Evolutionary conservation across 2,329 filamentous ascomycete genomes (phyloP).

Genomic region (Phialemonium atrogriseum): DNA sequence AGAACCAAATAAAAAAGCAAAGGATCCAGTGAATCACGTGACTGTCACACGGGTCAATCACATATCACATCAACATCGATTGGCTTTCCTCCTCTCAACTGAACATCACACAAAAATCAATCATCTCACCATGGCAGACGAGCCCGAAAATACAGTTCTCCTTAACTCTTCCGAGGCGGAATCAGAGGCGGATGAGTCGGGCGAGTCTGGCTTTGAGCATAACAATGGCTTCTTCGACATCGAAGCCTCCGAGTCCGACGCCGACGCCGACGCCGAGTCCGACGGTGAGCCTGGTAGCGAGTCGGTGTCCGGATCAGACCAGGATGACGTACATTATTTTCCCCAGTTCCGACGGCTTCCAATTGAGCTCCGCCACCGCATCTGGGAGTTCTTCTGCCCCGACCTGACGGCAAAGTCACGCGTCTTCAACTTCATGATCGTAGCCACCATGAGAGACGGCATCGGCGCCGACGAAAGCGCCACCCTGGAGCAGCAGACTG

Average conservation of each 20-base stretch:
- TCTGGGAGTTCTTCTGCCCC: conserved; percentile 26
- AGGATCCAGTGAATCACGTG: too few relatives aligned
- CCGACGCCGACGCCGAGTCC: conserved; percentile 6
- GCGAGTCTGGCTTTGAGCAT: too few relatives aligned
- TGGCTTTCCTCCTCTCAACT: too few relatives aligned
- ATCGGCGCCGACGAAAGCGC: conserved; percentile 10
- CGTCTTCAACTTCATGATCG: conserved; percentile 13
- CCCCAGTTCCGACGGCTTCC: conserved; percentile 25
- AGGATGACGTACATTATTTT: conserved; percentile 12
- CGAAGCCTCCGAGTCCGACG: conserved; percentile 20
- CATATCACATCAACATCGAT: too few relatives aligned
- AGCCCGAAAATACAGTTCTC: too few relatives aligned
- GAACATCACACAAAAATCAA: too few relatives aligned
- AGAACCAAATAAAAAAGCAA: too few relatives aligned
- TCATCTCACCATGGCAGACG: too few relatives aligned
- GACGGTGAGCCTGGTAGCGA: conserved; percentile 4
- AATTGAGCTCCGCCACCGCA: conserved; percentile 21
- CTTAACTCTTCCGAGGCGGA: too few relatives aligned
- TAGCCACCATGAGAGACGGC: neutral
- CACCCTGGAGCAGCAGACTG: conserved; percentile 18
- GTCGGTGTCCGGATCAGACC: conserved; percentile 3
- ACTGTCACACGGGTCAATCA: too few relatives aligned
- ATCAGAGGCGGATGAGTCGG: too few relatives aligned
- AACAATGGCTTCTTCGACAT: conserved; percentile 18
- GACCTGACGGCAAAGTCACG: conserved; percentile 18